Evolutionary conservation across 352 stramenopile species (phyloP).

Genomic region (Phytophthora sansomeana): DNA sequence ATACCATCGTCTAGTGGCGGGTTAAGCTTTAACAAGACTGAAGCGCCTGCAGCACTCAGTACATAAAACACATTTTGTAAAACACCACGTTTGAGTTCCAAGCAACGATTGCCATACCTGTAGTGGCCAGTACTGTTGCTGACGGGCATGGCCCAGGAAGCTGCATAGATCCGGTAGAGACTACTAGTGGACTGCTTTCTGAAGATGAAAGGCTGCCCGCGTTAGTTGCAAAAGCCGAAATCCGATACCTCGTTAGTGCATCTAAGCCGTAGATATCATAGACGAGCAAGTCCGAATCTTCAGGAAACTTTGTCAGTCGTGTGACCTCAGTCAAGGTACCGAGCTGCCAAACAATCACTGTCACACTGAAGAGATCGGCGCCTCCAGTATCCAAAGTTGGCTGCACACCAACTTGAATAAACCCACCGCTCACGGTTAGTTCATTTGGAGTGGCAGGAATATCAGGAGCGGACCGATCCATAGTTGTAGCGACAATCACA

Average conservation of each 20-base stretch:
- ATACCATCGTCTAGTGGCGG: conserved; percentile 54
- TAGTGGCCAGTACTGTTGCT: conserved; percentile 47
- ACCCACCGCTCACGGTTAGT: conserved; percentile 22
- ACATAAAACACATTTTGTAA: neutral
- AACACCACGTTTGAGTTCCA: neutral
- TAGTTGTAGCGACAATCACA: conserved; percentile 37
- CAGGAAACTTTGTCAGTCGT: conserved; percentile 12
- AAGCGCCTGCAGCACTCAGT: conserved; percentile 43
- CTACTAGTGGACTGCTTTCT: conserved; percentile 27
- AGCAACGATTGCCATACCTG: conserved; percentile 34
- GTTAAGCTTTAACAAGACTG: conserved; percentile 47
- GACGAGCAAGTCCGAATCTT: conserved; percentile 18
- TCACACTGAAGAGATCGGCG: conserved; percentile 31
- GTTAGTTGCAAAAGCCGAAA: conserved; percentile 47
- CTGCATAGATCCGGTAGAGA: conserved; percentile 36
- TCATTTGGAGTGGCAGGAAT: conserved; percentile 14
- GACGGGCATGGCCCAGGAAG: conserved; percentile 49
- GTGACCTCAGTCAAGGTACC: conserved; percentile 9
- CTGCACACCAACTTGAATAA: conserved; percentile 25
- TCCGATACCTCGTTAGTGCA: conserved; percentile 42
- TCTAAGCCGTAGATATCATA: conserved; percentile 46
- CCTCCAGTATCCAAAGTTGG: conserved; percentile 51
- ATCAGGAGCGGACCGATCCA: conserved; percentile 24
- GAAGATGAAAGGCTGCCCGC: conserved; percentile 13
- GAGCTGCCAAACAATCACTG: conserved; percentile 30